Percentiles rank a stretch among this genome's conserved stretches.
Conservation (phyloP, 805 yeast genomes). For the Myxozyma udenii region DNA sequence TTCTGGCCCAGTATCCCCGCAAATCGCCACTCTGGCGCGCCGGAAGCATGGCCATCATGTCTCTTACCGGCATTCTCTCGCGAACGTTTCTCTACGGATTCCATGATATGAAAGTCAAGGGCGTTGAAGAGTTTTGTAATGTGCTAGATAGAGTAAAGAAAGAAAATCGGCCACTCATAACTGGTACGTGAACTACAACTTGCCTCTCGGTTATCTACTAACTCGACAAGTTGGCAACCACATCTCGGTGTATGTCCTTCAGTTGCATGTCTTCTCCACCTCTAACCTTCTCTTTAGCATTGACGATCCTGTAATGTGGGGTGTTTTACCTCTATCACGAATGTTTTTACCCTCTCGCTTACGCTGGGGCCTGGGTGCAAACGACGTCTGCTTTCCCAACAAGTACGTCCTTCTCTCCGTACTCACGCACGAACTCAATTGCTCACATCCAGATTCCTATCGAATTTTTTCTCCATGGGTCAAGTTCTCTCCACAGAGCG, state of each 20-base stretch:
- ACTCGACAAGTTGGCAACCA: slow-evolving; percentile 26
- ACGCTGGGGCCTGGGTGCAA: slow-evolving; percentile 95
- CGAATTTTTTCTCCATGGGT: slow-evolving; percentile 72
- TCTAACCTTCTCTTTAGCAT: slow-evolving; percentile 40
- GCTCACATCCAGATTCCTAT: background rate
- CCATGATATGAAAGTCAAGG: slow-evolving; percentile 61
- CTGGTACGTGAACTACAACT: slow-evolving; percentile 44
- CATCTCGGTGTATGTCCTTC: slow-evolving; percentile 26
- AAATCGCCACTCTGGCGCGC: slow-evolving; percentile 58
- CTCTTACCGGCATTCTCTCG: slow-evolving; percentile 60
- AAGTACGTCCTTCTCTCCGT: slow-evolving; percentile 35
- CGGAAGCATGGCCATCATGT: slow-evolving; percentile 66
- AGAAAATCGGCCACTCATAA: slow-evolving; percentile 73
- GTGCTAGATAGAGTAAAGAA: slow-evolving; percentile 60
- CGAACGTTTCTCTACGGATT: slow-evolving; percentile 58
- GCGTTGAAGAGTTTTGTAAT: slow-evolving; percentile 59
- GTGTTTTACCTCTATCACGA: slow-evolving; percentile 70
- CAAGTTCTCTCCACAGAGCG: slow-evolving; percentile 83
- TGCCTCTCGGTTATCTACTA: background rate
- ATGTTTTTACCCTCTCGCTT: slow-evolving; percentile 61
- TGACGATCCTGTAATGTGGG: slow-evolving; percentile 92
- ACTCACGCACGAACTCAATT: background rate
- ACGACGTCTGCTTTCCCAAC: slow-evolving; percentile 77
- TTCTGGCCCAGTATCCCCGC: slow-evolving; percentile 62
- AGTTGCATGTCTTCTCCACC: background rate